These are phyloP conservation scores for Kingdonia uniflora DNA, from an alignment of 164 flowering plant species.

Conservation along the genomic window DNA sequence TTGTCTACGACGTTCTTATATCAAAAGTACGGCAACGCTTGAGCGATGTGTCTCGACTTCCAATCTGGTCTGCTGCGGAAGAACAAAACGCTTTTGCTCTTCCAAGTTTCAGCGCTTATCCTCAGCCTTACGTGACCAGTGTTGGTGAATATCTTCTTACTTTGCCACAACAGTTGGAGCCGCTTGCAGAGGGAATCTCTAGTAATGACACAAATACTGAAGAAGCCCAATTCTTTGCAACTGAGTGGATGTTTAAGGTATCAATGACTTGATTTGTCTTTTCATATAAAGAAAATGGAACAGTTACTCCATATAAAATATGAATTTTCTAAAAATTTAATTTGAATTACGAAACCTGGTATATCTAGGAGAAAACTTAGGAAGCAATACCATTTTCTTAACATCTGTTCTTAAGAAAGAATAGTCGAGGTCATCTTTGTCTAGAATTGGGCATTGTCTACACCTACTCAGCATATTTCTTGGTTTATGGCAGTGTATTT, in stretches of 20 bases:
- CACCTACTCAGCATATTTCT: no score
- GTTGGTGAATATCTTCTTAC: conserved; percentile 98
- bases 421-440: no score
- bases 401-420: no score
- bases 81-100: conserved; percentile 62
- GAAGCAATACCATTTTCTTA: no score
- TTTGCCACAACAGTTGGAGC: conserved; percentile 97
- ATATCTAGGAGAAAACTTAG: no score
- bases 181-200: conserved; percentile 89
- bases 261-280: neutral
- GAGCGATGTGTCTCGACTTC: conserved; percentile 71
- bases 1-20: conserved; percentile 95
- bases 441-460: no score
- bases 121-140: conserved; percentile 83
- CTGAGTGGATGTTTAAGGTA: conserved; percentile 99
- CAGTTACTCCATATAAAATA: no score
- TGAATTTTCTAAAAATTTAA: no score
- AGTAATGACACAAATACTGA: conserved; percentile 60
- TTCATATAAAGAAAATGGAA: no score
- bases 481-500: no score
- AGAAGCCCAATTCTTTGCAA: conserved; percentile 94
- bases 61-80: conserved; percentile 87
- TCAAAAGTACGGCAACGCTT: conserved; percentile 90
- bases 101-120: conserved; percentile 90
- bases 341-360: no score